These are phyloP conservation scores for Cenchrus purpureus DNA, from an alignment of 176 grass and related monocot genomes.

Conservation along the genomic window DNA sequence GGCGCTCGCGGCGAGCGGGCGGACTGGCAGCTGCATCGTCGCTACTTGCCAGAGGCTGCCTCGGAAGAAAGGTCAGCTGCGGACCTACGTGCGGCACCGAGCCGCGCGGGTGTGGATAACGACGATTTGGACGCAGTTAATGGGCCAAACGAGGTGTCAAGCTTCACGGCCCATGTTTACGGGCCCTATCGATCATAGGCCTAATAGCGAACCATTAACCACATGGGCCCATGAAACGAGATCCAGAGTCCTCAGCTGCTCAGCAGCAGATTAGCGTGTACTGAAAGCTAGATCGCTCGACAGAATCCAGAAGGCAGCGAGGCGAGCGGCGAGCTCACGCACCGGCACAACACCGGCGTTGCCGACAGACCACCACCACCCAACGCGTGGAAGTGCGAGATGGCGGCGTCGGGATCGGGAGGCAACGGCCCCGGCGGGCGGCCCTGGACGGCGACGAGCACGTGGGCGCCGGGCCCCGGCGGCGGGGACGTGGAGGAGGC, in stretches of 20 bases:
- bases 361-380: neutral
- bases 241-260: neutral
- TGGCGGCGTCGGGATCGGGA: conserved; percentile 45
- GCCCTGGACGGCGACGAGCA: conserved; percentile 50
- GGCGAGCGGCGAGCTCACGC: conserved; percentile 23
- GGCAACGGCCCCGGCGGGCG: neutral
- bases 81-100: neutral
- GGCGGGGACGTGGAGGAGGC: conserved; percentile 50
- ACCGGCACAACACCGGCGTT: conserved; percentile 18
- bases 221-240: neutral
- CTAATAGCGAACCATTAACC: neutral
- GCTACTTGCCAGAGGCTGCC: neutral
- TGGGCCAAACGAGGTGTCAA: neutral
- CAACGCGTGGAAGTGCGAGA: conserved; percentile 11
- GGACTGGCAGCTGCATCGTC: conserved; percentile 34
- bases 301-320: conserved; percentile 38
- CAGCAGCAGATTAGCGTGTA: conserved; percentile 32
- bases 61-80: conserved; percentile 16
- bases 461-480: conserved; percentile 44
- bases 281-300: conserved; percentile 40
- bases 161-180: neutral
- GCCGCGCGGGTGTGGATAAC: conserved; percentile 37
- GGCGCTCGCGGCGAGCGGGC: conserved; percentile 41
- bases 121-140: conserved; percentile 17
- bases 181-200: no score